These are phyloP conservation scores for Datura wrightii DNA, from an alignment of 257 asterid species.

Conservation along the genomic window DNA sequence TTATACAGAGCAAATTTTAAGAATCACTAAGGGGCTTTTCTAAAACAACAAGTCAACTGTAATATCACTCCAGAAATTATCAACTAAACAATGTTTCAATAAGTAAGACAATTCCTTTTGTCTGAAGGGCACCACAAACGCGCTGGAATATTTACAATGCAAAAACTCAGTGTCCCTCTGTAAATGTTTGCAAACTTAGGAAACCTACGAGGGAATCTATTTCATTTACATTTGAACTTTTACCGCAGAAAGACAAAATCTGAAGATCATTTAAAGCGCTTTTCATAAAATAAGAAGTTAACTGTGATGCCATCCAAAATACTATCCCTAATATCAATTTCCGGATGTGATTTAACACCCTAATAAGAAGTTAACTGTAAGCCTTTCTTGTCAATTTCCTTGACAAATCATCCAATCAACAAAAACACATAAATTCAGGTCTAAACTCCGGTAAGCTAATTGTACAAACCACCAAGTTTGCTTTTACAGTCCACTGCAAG, in stretches of 20 bases:
- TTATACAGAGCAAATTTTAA: background rate
- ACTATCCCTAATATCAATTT: background rate
- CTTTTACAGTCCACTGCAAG: background rate
- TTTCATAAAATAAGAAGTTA: background rate
- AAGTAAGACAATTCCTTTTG: background rate
- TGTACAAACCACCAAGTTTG: constrained; percentile 18
- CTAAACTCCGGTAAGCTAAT: background rate
- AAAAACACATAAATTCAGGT: background rate
- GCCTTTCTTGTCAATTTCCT: background rate
- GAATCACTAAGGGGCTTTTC: background rate
- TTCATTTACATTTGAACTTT: constrained; percentile 21
- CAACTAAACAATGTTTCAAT: background rate
- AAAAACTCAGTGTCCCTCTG: background rate
- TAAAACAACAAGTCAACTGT: background rate
- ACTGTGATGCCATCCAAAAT: background rate
- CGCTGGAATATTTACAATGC: background rate
- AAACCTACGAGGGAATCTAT: background rate
- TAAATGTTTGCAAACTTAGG: background rate
- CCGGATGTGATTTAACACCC: background rate
- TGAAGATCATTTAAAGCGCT: background rate
- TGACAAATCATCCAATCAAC: background rate
- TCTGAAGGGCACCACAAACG: background rate
- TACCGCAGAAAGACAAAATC: background rate
- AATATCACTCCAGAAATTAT: background rate
- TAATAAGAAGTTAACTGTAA: background rate